phyloP scores from a whole-genome alignment of 176 grass and related monocot species.

The Carex scoparia region DNA sequence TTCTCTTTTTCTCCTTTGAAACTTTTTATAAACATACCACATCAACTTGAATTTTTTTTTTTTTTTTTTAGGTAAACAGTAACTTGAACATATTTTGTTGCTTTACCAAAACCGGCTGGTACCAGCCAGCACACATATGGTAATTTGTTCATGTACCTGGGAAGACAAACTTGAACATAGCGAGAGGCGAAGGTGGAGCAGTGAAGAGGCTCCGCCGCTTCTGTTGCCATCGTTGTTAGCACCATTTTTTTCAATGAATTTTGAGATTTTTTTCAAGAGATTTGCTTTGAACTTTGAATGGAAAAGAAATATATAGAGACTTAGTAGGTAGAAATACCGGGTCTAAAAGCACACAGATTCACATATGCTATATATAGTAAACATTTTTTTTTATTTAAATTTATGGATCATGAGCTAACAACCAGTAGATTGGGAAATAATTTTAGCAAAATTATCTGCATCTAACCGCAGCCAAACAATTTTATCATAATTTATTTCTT shows the following conservation, averaged over 20 bases:
- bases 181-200: constrained; percentile 81
- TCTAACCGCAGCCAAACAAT: neutral
- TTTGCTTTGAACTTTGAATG: neutral
- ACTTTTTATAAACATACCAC: neutral
- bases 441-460: constrained; percentile 13
- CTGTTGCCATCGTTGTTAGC: constrained; percentile 34
- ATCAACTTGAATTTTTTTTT: neutral
- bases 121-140: neutral
- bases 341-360: neutral
- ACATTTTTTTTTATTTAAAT: neutral
- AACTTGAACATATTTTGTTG: neutral
- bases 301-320: neutral
- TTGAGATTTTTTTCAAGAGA: neutral
- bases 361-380: neutral
- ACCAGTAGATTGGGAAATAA: neutral
- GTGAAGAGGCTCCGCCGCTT: constrained; percentile 48
- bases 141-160: constrained; percentile 24
- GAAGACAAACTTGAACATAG: constrained; percentile 65
- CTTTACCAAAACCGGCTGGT: neutral
- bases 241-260: constrained; percentile 26
- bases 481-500: neutral
- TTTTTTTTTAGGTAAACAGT: neutral
- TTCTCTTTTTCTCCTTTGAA: too few species aligned
- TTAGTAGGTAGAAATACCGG: neutral
- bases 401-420: neutral